These are phyloP conservation scores for Nemania sp. DNA, from an alignment of 2,329 filamentous ascomycete genomes.

Conservation along the genomic window DNA sequence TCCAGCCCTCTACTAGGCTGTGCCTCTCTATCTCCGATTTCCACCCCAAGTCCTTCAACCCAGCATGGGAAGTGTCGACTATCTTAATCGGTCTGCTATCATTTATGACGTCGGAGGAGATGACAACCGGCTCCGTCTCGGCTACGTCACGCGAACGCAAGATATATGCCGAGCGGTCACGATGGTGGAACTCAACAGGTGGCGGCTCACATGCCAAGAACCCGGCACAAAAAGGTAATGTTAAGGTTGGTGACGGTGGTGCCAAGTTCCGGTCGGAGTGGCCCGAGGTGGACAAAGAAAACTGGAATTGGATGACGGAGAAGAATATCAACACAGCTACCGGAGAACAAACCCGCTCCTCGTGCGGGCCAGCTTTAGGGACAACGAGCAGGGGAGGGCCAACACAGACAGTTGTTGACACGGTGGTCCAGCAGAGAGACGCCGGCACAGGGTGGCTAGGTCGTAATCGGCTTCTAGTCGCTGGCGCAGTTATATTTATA, in stretches of 20 bases:
- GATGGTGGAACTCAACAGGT: conserved; percentile 98
- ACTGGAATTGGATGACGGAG: conserved; percentile 91
- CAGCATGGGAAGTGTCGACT: conserved; percentile 97
- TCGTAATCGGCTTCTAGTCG: conserved; percentile 81
- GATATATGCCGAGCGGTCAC: conserved; percentile 78
- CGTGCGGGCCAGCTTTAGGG: conserved; percentile 67
- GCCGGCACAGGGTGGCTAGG: conserved; percentile 85
- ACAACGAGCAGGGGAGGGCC: conserved; percentile 72
- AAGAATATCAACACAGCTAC: conserved; percentile 82
- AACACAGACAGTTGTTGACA: conserved; percentile 81
- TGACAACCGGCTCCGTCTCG: conserved; percentile 92
- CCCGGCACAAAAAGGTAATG: conserved; percentile 74
- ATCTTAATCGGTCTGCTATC: conserved; percentile 93
- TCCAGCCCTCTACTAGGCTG: conserved; percentile 90
- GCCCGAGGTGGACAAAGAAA: conserved; percentile 89
- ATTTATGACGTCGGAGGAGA: conserved; percentile 99
- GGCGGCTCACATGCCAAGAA: conserved; percentile 77
- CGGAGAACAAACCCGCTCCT: conserved; percentile 69
- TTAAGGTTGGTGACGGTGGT: conserved; percentile 92
- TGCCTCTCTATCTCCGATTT: conserved; percentile 98
- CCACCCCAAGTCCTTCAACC: conserved; percentile 97
- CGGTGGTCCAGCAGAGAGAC: conserved; percentile 78
- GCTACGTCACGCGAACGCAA: conserved; percentile 82
- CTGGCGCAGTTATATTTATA: conserved; percentile 76
- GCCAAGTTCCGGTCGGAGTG: conserved; percentile 90